Evolutionary conservation across 345 rosid species (phyloP).

Genomic region (Rhodamnia argentea): DNA sequence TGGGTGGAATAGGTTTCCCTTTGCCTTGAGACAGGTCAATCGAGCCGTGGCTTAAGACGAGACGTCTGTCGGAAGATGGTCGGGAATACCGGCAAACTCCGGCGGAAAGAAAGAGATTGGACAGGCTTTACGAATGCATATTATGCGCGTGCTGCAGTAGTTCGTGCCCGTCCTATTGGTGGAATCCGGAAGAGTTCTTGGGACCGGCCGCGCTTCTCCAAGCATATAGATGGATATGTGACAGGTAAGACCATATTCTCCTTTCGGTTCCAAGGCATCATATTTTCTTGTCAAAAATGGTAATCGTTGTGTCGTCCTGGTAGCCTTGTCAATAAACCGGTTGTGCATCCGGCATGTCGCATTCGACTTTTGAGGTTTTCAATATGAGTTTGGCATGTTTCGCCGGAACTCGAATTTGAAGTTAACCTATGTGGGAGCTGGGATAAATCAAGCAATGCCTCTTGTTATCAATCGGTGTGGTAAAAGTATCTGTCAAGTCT

Average conservation of each 20-base stretch:
- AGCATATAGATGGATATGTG: conserved; percentile 51
- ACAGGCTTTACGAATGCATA: conserved; percentile 67
- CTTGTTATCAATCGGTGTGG: background rate
- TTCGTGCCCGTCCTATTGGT: conserved; percentile 65
- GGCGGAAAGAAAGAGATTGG: conserved; percentile 40
- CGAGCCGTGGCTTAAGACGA: conserved; percentile 68
- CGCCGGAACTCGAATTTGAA: background rate
- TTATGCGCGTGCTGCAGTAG: conserved; percentile 62
- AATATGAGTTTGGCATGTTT: background rate
- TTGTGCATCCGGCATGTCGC: background rate
- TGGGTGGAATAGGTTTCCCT: background rate
- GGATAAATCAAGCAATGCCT: background rate
- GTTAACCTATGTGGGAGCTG: background rate
- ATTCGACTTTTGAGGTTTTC: background rate
- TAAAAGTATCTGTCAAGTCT: background rate
- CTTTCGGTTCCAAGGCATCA: background rate
- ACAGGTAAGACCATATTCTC: conserved; percentile 16
- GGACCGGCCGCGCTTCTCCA: conserved; percentile 65
- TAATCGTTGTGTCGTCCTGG: background rate
- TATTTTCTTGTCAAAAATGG: background rate
- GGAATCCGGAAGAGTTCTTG: conserved; percentile 61
- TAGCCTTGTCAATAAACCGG: background rate
- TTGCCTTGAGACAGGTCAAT: conserved; percentile 22
- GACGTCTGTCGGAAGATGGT: conserved; percentile 20
- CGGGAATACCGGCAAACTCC: conserved; percentile 45